A percentile compares a stretch with the other conserved stretches of the same genome.
phyloP scores from a whole-genome alignment of 345 rosid genomes.

The Angophora floribunda region DNA sequence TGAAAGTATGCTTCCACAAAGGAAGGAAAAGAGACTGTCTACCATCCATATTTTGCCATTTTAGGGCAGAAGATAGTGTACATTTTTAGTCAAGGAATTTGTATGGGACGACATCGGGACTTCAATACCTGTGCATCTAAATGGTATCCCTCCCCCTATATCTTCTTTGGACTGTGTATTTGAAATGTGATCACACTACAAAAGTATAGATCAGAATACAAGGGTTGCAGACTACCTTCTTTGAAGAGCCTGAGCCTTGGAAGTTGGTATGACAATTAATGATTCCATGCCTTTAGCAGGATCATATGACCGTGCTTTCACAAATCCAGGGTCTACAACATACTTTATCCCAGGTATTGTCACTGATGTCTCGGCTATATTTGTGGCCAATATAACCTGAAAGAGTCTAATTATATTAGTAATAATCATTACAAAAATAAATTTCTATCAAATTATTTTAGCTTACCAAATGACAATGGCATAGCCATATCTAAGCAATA shows the following conservation, averaged over 20 bases:
- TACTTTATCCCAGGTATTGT: constrained; percentile 92
- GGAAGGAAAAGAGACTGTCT: background rate
- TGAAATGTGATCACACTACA: background rate
- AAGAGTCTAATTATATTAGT: background rate
- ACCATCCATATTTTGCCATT: background rate
- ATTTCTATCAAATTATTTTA: background rate
- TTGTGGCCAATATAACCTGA: constrained; percentile 88
- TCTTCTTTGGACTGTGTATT: background rate
- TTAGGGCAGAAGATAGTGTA: background rate
- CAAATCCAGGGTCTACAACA: constrained; percentile 89
- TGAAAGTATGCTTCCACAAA: background rate
- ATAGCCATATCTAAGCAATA: background rate
- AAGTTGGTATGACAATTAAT: constrained; percentile 59
- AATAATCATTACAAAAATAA: background rate
- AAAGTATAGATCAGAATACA: background rate
- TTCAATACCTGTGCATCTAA: background rate
- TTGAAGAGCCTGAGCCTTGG: constrained; percentile 88
- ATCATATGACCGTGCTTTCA: constrained; percentile 79
- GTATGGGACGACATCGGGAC: background rate
- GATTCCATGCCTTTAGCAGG: constrained; percentile 85
- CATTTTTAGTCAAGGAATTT: background rate
- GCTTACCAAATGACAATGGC: background rate
- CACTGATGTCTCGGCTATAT: constrained; percentile 95
- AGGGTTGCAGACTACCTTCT: constrained; percentile 45
- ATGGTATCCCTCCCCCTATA: background rate